Evolutionary conservation across 306 rosid species (phyloP).

Genomic region (Citrullus colocynthis): DNA sequence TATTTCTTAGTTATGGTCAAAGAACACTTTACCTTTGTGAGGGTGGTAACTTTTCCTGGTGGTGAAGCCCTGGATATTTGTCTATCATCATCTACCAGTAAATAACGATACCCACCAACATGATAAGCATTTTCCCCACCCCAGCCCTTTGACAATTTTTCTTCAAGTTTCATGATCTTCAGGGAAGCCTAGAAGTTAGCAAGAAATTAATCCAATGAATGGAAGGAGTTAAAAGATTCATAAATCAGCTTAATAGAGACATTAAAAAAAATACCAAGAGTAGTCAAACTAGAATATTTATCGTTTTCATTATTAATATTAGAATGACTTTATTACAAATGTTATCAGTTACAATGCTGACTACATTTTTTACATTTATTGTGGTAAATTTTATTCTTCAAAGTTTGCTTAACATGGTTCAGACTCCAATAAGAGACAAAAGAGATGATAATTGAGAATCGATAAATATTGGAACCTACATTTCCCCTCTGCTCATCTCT

Average conservation of each 20-base stretch:
- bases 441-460: not conserved
- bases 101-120: conserved; percentile 83
- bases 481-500: not conserved
- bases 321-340: not conserved
- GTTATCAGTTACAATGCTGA: not conserved
- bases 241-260: not conserved
- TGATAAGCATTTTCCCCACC: conserved; percentile 97
- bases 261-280: not conserved
- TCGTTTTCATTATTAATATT: not conserved
- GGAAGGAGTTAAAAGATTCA: not conserved
- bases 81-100: conserved; percentile 74
- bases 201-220: conserved; percentile 15
- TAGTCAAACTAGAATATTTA: not conserved
- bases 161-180: conserved; percentile 80
- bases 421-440: not conserved
- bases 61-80: conserved; percentile 92
- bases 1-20: not conserved
- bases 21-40: conserved; percentile 50
- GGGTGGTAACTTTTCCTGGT: conserved; percentile 80
- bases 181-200: conserved; percentile 50
- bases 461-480: not conserved
- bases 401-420: not conserved
- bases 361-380: not conserved
- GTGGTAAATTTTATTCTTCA: not conserved
- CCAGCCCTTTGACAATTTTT: conserved; percentile 96